Percentiles rank a stretch among this genome's conserved stretches.
These are phyloP conservation scores for Ogataea corticis DNA, from an alignment of 805 yeast genomes.

Conservation along the genomic window DNA sequence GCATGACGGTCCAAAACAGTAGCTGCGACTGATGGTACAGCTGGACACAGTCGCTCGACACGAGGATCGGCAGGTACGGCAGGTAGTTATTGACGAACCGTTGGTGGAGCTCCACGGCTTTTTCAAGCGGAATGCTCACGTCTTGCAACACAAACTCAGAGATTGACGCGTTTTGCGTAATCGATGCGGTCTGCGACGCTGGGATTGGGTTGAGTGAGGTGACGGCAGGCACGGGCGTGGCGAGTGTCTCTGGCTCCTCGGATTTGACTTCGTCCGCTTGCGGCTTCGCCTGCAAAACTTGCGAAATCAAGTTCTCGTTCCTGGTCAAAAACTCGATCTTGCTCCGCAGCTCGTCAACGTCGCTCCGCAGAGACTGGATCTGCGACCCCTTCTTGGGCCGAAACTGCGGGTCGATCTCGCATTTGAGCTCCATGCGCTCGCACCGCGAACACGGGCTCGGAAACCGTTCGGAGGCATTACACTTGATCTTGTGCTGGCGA, in stretches of 20 bases:
- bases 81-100: slow-evolving; percentile 65
- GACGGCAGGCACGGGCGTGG: slow-evolving; percentile 9
- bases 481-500: slow-evolving; percentile 90
- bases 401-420: slow-evolving; percentile 90
- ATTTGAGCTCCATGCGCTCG: slow-evolving; percentile 71
- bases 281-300: slow-evolving; percentile 45
- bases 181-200: slow-evolving; percentile 18
- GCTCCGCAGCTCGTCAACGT: slow-evolving; percentile 75
- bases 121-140: slow-evolving; percentile 61
- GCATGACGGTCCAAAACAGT: slow-evolving; percentile 86
- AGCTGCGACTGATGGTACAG: slow-evolving; percentile 81
- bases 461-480: slow-evolving; percentile 82
- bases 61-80: slow-evolving; percentile 79
- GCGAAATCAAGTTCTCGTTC: slow-evolving; percentile 68
- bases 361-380: slow-evolving; percentile 78
- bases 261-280: neutral
- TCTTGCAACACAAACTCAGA: slow-evolving; percentile 76
- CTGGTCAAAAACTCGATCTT: slow-evolving; percentile 66
- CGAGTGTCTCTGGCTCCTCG: slow-evolving; percentile 1
- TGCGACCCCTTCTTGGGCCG: slow-evolving; percentile 92
- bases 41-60: slow-evolving; percentile 69
- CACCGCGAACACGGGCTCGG: slow-evolving; percentile 86
- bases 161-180: slow-evolving; percentile 34
- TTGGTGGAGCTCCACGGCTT: slow-evolving; percentile 72
- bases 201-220: slow-evolving; percentile 23